These are phyloP conservation scores for Auriscalpium vulgare DNA, from an alignment of 768 basidiomycete species.

Conservation along the genomic window DNA sequence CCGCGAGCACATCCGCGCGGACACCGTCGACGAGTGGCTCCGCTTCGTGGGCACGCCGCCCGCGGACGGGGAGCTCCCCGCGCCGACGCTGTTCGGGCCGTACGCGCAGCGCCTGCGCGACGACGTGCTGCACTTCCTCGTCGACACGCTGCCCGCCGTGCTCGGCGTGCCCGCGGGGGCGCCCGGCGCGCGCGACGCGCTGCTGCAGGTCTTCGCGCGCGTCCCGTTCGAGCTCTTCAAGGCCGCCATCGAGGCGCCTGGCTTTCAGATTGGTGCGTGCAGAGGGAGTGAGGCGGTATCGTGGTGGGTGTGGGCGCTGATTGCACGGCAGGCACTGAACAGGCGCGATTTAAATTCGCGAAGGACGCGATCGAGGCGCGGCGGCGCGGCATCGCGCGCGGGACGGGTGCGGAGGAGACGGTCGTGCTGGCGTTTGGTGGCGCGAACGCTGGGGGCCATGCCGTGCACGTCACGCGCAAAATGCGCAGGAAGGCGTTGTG, in stretches of 20 bases:
- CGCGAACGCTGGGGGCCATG: conserved; percentile 55
- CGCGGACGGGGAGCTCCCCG: conserved; percentile 39
- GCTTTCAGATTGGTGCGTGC: conserved; percentile 66
- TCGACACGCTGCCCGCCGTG: conserved; percentile 61
- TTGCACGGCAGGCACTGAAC: conserved; percentile 54
- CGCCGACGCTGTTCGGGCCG: conserved; percentile 59
- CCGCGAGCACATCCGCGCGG: conserved; percentile 65
- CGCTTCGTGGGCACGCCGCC: conserved; percentile 61
- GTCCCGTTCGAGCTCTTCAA: conserved; percentile 89
- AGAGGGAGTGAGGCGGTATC: background rate
- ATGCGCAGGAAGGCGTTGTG: conserved; percentile 39
- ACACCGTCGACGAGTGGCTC: conserved; percentile 71
- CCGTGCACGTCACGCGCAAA: conserved; percentile 85
- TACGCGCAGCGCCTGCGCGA: conserved; percentile 72
- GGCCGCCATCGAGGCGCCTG: conserved; percentile 68
- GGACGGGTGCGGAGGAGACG: conserved; percentile 74
- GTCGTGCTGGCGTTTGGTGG: conserved; percentile 87
- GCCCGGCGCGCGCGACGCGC: conserved; percentile 55
- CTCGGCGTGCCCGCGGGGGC: conserved; percentile 42
- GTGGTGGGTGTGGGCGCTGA: background rate
- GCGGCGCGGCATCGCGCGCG: conserved; percentile 69
- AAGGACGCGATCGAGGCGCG: conserved; percentile 82
- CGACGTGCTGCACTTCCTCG: conserved; percentile 73
- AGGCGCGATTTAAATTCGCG: conserved; percentile 85
- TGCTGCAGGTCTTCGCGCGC: conserved; percentile 66